phyloP scores from a whole-genome alignment of 1,284 basidiomycete species.

The Pterulicium gracile region DNA sequence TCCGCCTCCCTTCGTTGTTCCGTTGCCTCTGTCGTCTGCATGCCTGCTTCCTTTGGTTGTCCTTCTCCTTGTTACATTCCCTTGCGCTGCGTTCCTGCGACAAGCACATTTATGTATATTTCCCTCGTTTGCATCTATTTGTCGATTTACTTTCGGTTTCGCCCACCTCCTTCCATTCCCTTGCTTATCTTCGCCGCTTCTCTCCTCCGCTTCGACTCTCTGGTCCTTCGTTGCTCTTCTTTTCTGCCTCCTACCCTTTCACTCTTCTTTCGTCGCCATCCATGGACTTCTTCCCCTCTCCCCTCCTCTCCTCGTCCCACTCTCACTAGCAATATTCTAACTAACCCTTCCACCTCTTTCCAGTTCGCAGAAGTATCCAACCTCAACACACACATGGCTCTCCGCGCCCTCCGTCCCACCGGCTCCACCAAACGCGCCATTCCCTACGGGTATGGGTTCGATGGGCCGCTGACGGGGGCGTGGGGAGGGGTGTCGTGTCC shows the following conservation, averaged over 20 bases:
- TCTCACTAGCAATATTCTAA: background rate
- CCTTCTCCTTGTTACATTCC: too few relatives aligned
- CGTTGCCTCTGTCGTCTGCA: too few relatives aligned
- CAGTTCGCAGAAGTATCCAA: slow-evolving; percentile 89
- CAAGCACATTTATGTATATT: too few relatives aligned
- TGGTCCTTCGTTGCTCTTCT: background rate
- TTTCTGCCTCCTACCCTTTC: slow-evolving; percentile 1
- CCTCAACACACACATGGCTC: slow-evolving; percentile 71
- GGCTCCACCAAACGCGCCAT: slow-evolving; percentile 77
- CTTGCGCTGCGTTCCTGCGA: too few relatives aligned
- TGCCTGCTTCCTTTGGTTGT: too few relatives aligned
- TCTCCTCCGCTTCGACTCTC: too few relatives aligned
- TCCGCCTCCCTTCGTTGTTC: too few relatives aligned
- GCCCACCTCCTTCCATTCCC: too few relatives aligned
- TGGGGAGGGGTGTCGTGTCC: slow-evolving; percentile 83
- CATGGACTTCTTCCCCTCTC: slow-evolving; percentile 12
- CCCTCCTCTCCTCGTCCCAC: slow-evolving; percentile 2
- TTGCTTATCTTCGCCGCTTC: too few relatives aligned
- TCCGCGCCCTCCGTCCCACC: slow-evolving; percentile 75
- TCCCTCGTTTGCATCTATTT: too few relatives aligned
- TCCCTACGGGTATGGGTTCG: slow-evolving; percentile 82
- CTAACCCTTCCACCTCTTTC: slow-evolving; percentile 1
- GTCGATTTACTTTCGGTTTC: too few relatives aligned
- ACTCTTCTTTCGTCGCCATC: slow-evolving; percentile 5
- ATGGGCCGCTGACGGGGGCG: slow-evolving; percentile 20